phyloP scores from a whole-genome alignment of 192 early-diverging fungal genomes.

The Rhizophagus clarus region DNA sequence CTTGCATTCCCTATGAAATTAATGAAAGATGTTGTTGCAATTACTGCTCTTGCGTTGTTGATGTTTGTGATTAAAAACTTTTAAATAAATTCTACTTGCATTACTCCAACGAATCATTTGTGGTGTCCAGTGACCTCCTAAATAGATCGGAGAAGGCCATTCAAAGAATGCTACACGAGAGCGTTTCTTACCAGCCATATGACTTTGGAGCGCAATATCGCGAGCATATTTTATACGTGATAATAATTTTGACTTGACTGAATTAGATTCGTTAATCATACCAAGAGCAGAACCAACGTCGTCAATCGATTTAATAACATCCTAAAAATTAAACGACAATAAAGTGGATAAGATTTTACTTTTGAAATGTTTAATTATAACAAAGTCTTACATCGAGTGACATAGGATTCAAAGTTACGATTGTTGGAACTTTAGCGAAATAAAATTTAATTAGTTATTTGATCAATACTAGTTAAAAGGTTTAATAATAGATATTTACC shows the following conservation, averaged over 20 bases:
- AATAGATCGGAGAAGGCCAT: constrained; percentile 54
- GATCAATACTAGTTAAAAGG: too few species aligned
- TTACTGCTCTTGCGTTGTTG: too few species aligned
- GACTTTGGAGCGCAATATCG: constrained; percentile 22
- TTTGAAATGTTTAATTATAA: background rate
- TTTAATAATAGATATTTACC: constrained; percentile 10
- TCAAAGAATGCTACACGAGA: constrained; percentile 51
- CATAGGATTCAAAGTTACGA: constrained; percentile 45
- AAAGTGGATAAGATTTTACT: background rate
- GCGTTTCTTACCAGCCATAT: constrained; percentile 1
- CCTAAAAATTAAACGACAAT: constrained; percentile 14
- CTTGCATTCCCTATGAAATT: constrained; percentile 40
- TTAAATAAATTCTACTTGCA: constrained; percentile 17
- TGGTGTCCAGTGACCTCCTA: constrained; percentile 57
- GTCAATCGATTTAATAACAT: constrained; percentile 51
- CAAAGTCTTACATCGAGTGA: constrained; percentile 32
- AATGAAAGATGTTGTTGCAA: too few species aligned
- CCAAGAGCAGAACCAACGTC: constrained; percentile 47
- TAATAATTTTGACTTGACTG: constrained; percentile 31
- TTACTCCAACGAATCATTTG: constrained; percentile 47
- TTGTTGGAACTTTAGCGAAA: constrained; percentile 19
- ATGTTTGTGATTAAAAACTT: too few species aligned
- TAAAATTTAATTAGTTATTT: background rate
- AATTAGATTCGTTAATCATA: constrained; percentile 36
- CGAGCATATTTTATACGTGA: constrained; percentile 43